Base-by-base conservation (phyloP, 306 rosid species). In the Prunus kanzakura region DNA sequence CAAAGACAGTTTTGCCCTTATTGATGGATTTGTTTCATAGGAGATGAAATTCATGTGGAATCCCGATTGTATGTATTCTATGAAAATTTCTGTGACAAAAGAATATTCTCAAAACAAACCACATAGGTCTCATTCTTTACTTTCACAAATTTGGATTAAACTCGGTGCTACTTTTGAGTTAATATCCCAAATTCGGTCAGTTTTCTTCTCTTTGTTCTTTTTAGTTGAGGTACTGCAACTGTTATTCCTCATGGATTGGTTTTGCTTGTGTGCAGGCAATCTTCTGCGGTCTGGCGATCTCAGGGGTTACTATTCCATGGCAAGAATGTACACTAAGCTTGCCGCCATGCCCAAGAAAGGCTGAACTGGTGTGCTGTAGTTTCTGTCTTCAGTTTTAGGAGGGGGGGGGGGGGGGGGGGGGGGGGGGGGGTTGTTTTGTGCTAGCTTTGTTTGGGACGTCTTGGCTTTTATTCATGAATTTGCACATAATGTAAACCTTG, bases 331-430 rank as follows among this genome's bases (percentile, higher is more conserved):
- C 83, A 86, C 98, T 15, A 89, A 92, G 84, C 97, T 92, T 50
- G 99, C 99, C 14, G 97, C 97, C 77, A 96, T 96, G 96, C 97
- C 98, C 61, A 92, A 96, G 86, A 96, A 96, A 79, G 99, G 98
- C 62, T 96, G 88, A 91, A 75, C 64, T 19, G 64, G 71, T 6
- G 56, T 27, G 69, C 8, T 45, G 30, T 11, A 46, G 43, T 73
- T 50, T 13, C 45, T 22, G 19, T 45, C 49, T 62, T 73, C 25
- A 38, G 45, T 58, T 73, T 29, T 41, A 25, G 73, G n/a, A 23
- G 73, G 19, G 27, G 25, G 25, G 25, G 0, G 27, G 27, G 27
- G 25, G 13, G 47, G 14, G n/a, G n/a, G 73, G 19, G 27, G 25
- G 25, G 25, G 0, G 27, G 27, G 27, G 25, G 13, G 47, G 14